Base-by-base conservation (phyloP, 2,329 filamentous ascomycete species). In the Aspergillus sp. region DNA sequence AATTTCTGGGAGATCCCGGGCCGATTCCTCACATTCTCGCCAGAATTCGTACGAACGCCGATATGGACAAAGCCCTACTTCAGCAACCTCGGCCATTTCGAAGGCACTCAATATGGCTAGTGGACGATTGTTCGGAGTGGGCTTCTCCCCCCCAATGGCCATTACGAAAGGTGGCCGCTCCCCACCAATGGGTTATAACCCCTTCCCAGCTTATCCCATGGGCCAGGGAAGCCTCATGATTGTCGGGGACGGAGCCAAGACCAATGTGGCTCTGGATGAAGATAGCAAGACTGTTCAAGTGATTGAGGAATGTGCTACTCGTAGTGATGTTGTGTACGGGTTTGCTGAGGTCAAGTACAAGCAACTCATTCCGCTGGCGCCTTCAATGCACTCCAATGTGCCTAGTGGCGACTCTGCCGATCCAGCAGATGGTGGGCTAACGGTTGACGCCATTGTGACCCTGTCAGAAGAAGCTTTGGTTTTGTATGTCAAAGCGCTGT, bases 281-380 rank as follows among this genome's bases (percentile, higher is more conserved):
- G 93, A 97, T 61, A 75, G 78, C 11, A 81, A 80, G 51, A 83
- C 87, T 33, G 82, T 91, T 2, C 85, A 90, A 58, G 78, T 81
- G 36, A 90, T 97, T 45, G 91, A 98, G 64, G 90, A 97, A 56
- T 85, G 88, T 51, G 93, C 93, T 2, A 93, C 90, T 29, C 79
- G 90, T 33, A 96, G 90, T 61, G 90, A 98, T 64, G 93, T 96
- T 37, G 90, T 98, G 3, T 98, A 90, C 64, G 90, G 91, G 3
- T 97, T 98, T 67, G 93, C 93, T 5, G 91, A 98, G 69, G 91
- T 98, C 61, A 98, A 98, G 68, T 96, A 94, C 69, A 93, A 94
- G 67, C 93, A 98, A 66, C 78, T 98, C n/a, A 81, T 96, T 39
- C 93, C 93, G 3, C 72, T 93, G 36, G 83, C 88, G 1, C 93